Conservation (phyloP, 2,329 filamentous ascomycete genomes). For the Clonostachys byssicola region DNA sequence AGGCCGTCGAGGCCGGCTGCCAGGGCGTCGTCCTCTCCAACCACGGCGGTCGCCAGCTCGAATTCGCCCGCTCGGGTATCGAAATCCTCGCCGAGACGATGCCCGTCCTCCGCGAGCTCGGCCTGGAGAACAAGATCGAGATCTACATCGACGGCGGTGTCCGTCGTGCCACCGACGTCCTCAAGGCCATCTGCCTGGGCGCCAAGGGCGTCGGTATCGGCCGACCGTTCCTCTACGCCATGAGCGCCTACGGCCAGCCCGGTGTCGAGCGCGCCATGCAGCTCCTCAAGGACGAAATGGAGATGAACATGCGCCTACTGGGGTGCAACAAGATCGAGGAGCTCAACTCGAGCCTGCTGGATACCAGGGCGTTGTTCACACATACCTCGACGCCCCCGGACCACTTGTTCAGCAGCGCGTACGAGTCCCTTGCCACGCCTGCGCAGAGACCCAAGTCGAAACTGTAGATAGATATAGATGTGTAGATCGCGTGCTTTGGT, state of each 20-base stretch:
- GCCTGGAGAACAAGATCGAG: constrained; percentile 74
- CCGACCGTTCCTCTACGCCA: constrained; percentile 90
- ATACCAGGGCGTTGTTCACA: constrained; percentile 63
- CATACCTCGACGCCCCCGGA: constrained; percentile 47
- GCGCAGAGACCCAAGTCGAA: constrained; percentile 48
- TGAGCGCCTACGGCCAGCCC: constrained; percentile 83
- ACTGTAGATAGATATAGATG: constrained; percentile 28
- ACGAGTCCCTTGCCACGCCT: constrained; percentile 49
- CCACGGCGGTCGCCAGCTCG: constrained; percentile 91
- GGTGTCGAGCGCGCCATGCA: constrained; percentile 93
- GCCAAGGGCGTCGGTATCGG: constrained; percentile 93
- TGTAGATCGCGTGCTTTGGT: constrained; percentile 3
- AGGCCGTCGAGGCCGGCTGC: constrained; percentile 76
- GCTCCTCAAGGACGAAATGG: constrained; percentile 91
- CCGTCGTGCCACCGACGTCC: constrained; percentile 84
- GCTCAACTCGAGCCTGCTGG: constrained; percentile 75
- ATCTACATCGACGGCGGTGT: constrained; percentile 90
- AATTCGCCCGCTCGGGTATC: constrained; percentile 83
- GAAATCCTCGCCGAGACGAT: constrained; percentile 93
- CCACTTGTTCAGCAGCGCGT: constrained; percentile 40
- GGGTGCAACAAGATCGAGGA: constrained; percentile 73
- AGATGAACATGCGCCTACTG: constrained; percentile 97
- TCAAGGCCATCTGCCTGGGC: constrained; percentile 91
- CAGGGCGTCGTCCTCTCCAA: constrained; percentile 93
- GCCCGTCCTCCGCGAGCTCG: constrained; percentile 73